Evolutionary conservation across 116 monocot genomes (phyloP), one percentile per base, ranked within the genome.

Genomic region (Zostera marina): DNA sequence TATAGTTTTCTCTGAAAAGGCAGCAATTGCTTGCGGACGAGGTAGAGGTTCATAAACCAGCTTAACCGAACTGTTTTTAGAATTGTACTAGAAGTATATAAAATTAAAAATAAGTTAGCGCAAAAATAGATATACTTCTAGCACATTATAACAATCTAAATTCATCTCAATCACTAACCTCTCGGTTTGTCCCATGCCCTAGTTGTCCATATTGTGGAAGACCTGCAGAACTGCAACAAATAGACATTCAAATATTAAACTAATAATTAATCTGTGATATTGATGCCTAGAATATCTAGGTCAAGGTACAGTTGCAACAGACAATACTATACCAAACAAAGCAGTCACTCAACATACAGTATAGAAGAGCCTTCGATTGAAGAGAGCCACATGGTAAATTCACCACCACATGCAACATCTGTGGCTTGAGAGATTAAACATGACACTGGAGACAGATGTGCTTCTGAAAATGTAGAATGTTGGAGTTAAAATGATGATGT

Each of bases 131-230:
- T 10, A 41, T 32, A n/a, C n/a, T n/a, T n/a, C n/a, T n/a, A n/a
- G n/a, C n/a, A n/a, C 32, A 32, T 44, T 23, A 25, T 13, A 20
- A 42, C 46, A 48, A 69, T 62, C 42, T 12, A 47, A 55, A 21
- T 53, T 12, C 55, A 15, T 53, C 38, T 3, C 38, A 24, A 32
- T 32, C 5, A 32, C 32, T 32, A 22, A 96, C 96, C 80, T 96
- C 82, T 66, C 82, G 82, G 56, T 98, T 82, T 32, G 98, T 98
- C 61, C 98, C 98, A 75, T 98, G 98, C 47, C 98, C 98, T 67
- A 98, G 98, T 65, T 98, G 98, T 26, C 98, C 98, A 83, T 90
- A 98, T 47, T 98, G 98, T 12, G 98, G 98, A 72, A 83, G 83
- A 56, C 98, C 98, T 53, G 86, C 85, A 51, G 98, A 76, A 62